Conservation (phyloP, 2,329 filamentous ascomycete genomes). For the Daldinia eschscholtzii region DNA sequence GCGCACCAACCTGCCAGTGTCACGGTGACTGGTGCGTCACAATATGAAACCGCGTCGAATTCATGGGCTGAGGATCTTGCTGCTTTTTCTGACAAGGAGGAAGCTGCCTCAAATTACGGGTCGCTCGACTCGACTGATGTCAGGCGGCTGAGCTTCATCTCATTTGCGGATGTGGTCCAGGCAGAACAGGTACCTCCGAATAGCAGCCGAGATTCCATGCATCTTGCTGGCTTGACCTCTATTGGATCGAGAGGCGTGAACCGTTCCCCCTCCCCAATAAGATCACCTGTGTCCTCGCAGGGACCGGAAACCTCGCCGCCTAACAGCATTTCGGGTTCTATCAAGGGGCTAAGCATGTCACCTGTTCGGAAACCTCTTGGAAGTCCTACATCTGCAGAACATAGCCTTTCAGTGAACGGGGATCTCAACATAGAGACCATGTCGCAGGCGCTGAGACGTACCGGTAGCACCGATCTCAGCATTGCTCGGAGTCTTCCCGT, state of each 20-base stretch:
- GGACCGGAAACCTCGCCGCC: conserved; percentile 77
- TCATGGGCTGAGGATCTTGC: conserved; percentile 71
- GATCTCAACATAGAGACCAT: conserved; percentile 94
- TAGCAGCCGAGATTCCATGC: conserved; percentile 76
- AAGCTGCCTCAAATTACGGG: conserved; percentile 80
- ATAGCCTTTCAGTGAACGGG: conserved; percentile 66
- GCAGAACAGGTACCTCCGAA: conserved; percentile 76
- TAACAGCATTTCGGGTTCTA: conserved; percentile 79
- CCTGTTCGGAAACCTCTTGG: conserved; percentile 70
- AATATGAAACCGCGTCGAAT: conserved; percentile 59
- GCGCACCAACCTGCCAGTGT: conserved; percentile 83
- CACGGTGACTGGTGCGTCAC: conserved; percentile 68
- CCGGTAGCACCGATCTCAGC: conserved; percentile 83
- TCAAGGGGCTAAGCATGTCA: conserved; percentile 80
- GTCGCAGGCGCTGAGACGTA: conserved; percentile 87
- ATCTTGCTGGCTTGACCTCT: conserved; percentile 75
- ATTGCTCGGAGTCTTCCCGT: conserved; percentile 67
- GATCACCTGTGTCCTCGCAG: conserved; percentile 82
- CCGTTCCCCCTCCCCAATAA: conserved; percentile 83
- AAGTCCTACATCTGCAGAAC: conserved; percentile 70
- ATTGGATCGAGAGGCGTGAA: conserved; percentile 65
- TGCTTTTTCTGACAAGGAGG: conserved; percentile 67
- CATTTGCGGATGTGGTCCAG: conserved; percentile 95
- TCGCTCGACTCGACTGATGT: conserved; percentile 83
- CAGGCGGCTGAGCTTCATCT: conserved; percentile 91